Percentiles rank a stretch among this genome's conserved stretches.
Evolutionary conservation across 2,329 filamentous ascomycete genomes (phyloP).

Genomic region (Neonectria coccinea): DNA sequence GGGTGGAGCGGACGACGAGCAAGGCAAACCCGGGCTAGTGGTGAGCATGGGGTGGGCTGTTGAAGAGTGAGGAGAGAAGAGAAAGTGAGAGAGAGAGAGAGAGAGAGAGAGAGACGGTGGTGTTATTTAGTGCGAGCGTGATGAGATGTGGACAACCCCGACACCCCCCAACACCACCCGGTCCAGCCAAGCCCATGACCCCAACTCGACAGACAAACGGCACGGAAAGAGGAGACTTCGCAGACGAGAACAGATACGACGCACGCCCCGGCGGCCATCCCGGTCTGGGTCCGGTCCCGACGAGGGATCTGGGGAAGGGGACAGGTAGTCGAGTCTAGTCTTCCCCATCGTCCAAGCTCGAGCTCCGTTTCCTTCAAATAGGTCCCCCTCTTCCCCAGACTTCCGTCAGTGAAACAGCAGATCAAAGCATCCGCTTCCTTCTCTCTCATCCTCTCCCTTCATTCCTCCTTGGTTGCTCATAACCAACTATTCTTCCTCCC

Average conservation of each 20-base stretch:
- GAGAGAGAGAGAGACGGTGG: background rate
- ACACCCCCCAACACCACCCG: no score
- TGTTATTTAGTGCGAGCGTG: no score
- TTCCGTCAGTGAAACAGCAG: conserved; percentile 32
- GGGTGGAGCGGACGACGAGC: background rate
- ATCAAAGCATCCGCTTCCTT: conserved; percentile 40
- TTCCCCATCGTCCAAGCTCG: background rate
- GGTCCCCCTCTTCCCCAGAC: conserved; percentile 39
- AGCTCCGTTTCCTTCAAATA: conserved; percentile 34
- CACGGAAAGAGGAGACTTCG: background rate
- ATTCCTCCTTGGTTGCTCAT: conserved; percentile 18
- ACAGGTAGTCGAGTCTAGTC: background rate
- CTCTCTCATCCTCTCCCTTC: conserved; percentile 27
- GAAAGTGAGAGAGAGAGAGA: no score
- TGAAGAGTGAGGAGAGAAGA: background rate
- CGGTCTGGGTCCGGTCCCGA: conserved; percentile 11
- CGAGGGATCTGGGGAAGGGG: conserved; percentile 15
- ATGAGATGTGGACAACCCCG: no score
- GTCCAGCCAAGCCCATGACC: no score
- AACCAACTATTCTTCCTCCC: conserved; percentile 12
- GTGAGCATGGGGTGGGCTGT: background rate
- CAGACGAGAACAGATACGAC: conserved; percentile 4
- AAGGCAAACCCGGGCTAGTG: background rate
- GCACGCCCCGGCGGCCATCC: conserved; percentile 12
- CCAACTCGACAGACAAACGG: background rate